A percentile compares a stretch with the other conserved stretches of the same genome.
phyloP scores from a whole-genome alignment of 1,284 basidiomycete species.

The Heterobasidion occidentale region DNA sequence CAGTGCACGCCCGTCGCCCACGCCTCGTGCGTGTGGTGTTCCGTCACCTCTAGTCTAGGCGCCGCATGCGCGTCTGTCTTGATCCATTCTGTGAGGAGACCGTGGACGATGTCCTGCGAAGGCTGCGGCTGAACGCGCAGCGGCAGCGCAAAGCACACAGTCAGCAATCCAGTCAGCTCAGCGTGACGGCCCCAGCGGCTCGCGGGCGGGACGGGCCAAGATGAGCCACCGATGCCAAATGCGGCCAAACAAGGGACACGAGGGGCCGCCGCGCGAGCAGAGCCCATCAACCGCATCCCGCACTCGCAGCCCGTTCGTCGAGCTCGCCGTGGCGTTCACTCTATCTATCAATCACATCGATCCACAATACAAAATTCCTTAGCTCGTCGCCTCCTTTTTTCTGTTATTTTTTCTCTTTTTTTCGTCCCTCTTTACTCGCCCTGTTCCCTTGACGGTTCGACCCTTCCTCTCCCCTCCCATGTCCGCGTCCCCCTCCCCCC shows the following conservation, averaged over 20 bases:
- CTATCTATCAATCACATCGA: slow-evolving; percentile 3
- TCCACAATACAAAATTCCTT: not conserved
- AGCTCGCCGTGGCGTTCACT: slow-evolving; percentile 14
- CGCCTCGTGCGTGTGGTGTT: too few species aligned
- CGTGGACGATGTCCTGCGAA: too few species aligned
- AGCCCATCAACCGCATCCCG: slow-evolving; percentile 5
- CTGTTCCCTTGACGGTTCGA: slow-evolving; percentile 26
- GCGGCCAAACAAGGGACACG: slow-evolving; percentile 8
- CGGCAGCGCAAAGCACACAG: too few species aligned
- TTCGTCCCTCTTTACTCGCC: slow-evolving; percentile 15
- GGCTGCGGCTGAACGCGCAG: too few species aligned
- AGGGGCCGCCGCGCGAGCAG: not conserved
- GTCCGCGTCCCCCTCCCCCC: slow-evolving; percentile 11
- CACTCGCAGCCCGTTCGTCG: slow-evolving; percentile 9
- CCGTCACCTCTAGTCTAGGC: too few species aligned
- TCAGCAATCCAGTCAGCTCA: too few species aligned
- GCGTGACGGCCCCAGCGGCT: too few species aligned
- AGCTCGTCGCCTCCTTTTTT: not conserved
- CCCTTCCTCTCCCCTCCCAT: not conserved
- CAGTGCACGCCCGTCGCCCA: too few species aligned
- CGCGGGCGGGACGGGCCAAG: not conserved
- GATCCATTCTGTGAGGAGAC: too few species aligned
- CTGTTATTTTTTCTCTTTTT: not conserved
- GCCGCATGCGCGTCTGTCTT: too few species aligned
- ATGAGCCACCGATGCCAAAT: not conserved